Evolutionary conservation across 441 rosid species (phyloP), one percentile per base, ranked within the genome.

Genomic region (Arabidopsis lyrata): DNA sequence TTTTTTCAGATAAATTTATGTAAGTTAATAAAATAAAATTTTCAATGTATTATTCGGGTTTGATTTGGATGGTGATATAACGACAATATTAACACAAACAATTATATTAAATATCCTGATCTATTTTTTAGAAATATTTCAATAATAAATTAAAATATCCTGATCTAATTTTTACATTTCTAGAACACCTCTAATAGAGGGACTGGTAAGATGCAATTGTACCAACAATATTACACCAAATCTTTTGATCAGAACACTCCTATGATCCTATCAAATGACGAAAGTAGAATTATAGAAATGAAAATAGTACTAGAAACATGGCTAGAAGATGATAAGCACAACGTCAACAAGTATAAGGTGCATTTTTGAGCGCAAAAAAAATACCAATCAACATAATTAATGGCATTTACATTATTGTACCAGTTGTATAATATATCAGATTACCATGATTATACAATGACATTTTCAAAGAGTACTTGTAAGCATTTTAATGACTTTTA

Each of bases 351-450:
- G 41, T 20, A 20, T 2, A 6, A 6, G 20, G n/a, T 55, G 58
- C 7, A 44, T 64, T 47, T 55, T 44, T 55, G 55, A 8, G 55
- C 29, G 12, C 58, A n/a, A 10, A 22, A 24, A 49, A 36, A 1
- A 64, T 70, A 49, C 5, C 32, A 29, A 63, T 27, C 27, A 63
- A 0, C 24, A 10, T 45, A 63, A 11, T 63, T 63, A 60, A 34
- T 73, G 41, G 42, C 58, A 64, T 24, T 64, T 57, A 18, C 62
- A 13, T n/a, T 38, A 36, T 73, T 48, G 70, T 8, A 73, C 41
- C 29, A 48, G 14, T 38, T 47, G 60, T 31, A 48, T 57, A 18
- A 14, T 49, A 57, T 57, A 73, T 64, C 9, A 45, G 57, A 34
- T 48, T 18, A 74, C 27, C 54, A 47, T 57, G 13, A 57, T 57